phyloP scores from a whole-genome alignment of 345 rosid species.

The Arabidopsis suecica region DNA sequence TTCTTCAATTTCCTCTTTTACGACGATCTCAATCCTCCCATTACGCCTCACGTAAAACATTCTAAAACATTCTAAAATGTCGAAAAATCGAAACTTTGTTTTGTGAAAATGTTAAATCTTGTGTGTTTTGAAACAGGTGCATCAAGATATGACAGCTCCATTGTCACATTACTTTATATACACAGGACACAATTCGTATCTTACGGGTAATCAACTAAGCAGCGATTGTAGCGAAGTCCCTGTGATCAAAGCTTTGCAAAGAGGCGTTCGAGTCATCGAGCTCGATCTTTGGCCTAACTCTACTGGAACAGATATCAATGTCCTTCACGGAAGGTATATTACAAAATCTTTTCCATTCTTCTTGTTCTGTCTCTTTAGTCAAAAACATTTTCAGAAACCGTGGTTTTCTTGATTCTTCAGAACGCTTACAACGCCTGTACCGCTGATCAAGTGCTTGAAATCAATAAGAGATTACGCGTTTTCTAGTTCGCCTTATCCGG shows the following conservation, averaged over 20 bases:
- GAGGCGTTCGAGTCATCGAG: slow-evolving; percentile 89
- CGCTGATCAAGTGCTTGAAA: slow-evolving; percentile 70
- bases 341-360: background rate
- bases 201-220: slow-evolving; percentile 95
- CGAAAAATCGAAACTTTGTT: slow-evolving; percentile 9
- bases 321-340: slow-evolving; percentile 90
- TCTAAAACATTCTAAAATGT: too few relatives aligned
- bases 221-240: slow-evolving; percentile 97
- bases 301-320: slow-evolving; percentile 65
- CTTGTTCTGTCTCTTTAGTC: background rate
- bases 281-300: slow-evolving; percentile 97
- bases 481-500: slow-evolving; percentile 77
- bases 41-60: slow-evolving; percentile 43
- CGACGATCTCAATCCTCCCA: slow-evolving; percentile 56
- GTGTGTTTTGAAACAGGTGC: slow-evolving; percentile 59
- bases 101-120: background rate
- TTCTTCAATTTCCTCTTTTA: slow-evolving; percentile 46
- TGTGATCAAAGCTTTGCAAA: slow-evolving; percentile 70
- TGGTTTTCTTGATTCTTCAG: slow-evolving; percentile 46
- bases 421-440: slow-evolving; percentile 84
- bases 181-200: slow-evolving; percentile 97
- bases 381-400: background rate
- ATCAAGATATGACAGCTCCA: slow-evolving; percentile 90
- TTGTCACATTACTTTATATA: slow-evolving; percentile 89
- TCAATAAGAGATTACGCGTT: slow-evolving; percentile 85